Evolutionary conservation across 306 rosid genomes (phyloP).

Genomic region (Cucurbita pepo): DNA sequence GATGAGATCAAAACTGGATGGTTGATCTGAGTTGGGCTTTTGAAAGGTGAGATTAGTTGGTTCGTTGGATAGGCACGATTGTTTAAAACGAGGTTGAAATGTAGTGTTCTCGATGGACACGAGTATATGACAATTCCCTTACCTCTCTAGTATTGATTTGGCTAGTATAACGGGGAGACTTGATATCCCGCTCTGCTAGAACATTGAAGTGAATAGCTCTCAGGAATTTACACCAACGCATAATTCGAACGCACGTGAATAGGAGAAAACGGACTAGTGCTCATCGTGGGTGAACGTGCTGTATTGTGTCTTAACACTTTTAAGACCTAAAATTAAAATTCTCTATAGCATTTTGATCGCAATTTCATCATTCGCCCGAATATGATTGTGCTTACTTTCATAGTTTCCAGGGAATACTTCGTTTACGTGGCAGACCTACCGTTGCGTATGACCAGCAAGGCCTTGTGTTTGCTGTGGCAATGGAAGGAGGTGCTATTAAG

Average conservation of each 20-base stretch:
- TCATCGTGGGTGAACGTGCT: neutral
- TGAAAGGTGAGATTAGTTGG: neutral
- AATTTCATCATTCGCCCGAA: neutral
- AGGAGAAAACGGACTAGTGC: neutral
- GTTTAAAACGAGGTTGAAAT: neutral
- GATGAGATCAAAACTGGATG: neutral
- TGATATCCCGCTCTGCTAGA: neutral
- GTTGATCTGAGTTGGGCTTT: neutral
- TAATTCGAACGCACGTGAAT: neutral
- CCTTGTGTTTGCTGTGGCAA: constrained; percentile 94
- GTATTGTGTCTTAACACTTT: neutral
- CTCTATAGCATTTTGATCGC: neutral
- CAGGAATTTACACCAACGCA: neutral
- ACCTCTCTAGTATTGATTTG: neutral
- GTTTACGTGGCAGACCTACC: constrained; percentile 83
- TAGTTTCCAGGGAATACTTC: constrained; percentile 75
- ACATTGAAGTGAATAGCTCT: neutral
- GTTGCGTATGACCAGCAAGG: constrained; percentile 99
- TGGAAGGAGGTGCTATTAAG: constrained; percentile 99
- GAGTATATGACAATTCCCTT: neutral
- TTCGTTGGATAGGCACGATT: neutral
- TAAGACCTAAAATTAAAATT: neutral
- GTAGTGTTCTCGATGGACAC: neutral
- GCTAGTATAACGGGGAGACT: neutral
- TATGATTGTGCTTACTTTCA: constrained; percentile 35